These are phyloP conservation scores for Tephrocybe sp. DNA, from an alignment of 768 basidiomycete species.

Conservation along the genomic window DNA sequence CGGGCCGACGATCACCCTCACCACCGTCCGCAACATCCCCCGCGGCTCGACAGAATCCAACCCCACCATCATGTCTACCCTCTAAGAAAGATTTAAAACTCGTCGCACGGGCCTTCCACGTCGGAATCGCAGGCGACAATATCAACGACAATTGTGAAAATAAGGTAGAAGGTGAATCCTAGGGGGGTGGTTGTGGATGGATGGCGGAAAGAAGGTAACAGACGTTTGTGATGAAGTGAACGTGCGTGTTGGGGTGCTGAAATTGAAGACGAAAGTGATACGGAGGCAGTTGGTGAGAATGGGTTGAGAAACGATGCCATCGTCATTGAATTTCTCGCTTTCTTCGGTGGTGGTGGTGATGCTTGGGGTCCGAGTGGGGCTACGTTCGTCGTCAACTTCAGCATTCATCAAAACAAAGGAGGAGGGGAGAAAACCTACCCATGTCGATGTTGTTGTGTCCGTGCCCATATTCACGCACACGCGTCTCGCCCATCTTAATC, in stretches of 20 bases:
- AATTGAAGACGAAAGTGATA: constrained; percentile 10
- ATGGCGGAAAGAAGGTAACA: no score
- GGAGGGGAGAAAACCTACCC: neutral
- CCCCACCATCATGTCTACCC: neutral
- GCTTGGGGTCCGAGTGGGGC: neutral
- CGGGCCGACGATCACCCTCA: neutral
- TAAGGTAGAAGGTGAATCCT: constrained; percentile 41
- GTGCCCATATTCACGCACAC: no score
- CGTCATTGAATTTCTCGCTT: no score
- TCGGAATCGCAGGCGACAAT: constrained; percentile 36
- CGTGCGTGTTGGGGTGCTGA: neutral
- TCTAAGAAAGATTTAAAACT: no score
- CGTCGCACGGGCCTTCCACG: no score
- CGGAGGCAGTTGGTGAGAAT: no score
- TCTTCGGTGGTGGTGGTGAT: neutral
- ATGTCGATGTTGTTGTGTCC: neutral
- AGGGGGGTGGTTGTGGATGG: no score
- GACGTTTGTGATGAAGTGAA: neutral
- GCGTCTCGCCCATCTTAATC: constrained; percentile 31
- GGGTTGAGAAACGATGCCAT: no score
- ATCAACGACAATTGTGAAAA: constrained; percentile 50
- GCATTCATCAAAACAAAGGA: neutral
- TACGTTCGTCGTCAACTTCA: neutral
- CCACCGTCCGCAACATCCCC: neutral
- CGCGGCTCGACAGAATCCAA: constrained; percentile 4